Evolutionary conservation across 1,139 yeast genomes (phyloP), one percentile per base, ranked within the genome.

Genomic region (Meyerozyma elateridarum): DNA sequence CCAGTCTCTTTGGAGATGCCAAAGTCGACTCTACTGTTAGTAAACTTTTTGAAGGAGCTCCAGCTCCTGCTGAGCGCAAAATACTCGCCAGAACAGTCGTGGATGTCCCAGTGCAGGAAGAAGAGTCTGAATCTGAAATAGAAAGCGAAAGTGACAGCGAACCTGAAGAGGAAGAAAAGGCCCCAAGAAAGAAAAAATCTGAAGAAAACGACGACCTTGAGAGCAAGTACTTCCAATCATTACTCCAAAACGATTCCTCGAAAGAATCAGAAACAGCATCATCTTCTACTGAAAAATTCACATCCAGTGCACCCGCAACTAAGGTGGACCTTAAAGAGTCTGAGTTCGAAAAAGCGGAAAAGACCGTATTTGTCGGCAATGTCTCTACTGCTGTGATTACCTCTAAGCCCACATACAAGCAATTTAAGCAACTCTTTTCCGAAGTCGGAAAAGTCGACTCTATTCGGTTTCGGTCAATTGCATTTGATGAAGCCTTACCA

Each of bases 301-400:
- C n/a, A n/a, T n/a, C n/a, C n/a, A n/a, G n/a, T n/a, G 20, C 36
- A 7, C 56, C 52, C 28, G 69, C 73, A 15, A 56, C 51, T 33
- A 51, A 62, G 2, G 51, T 73, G 29, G 76, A 73, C 48, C 54
- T 79, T 33, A 81, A 80, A 47, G 85, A 79, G 41, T 56, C 59
- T 8, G 96, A 88, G 53, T 64, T 87, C 34, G 85, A 76, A 45
- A 85, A 88, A 56, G 95, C 96, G 2, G 91, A 85, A 47, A 73
- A 82, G 46, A 91, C 98, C 0, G 66, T 89, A 1, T 93, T 93
- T 52, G 81, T 93, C 8, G 97, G 97, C 29, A 93, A 93, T 55
- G 76, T 91, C 15, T 75, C 85, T 13, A 62, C 78, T 21, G 50
- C 64, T 2, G 88, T 79, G 3, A 74, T 88, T 36, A 71, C 82